Conservation (phyloP, 805 yeast species). For the Metschnikowia drakensbergensis region DNA sequence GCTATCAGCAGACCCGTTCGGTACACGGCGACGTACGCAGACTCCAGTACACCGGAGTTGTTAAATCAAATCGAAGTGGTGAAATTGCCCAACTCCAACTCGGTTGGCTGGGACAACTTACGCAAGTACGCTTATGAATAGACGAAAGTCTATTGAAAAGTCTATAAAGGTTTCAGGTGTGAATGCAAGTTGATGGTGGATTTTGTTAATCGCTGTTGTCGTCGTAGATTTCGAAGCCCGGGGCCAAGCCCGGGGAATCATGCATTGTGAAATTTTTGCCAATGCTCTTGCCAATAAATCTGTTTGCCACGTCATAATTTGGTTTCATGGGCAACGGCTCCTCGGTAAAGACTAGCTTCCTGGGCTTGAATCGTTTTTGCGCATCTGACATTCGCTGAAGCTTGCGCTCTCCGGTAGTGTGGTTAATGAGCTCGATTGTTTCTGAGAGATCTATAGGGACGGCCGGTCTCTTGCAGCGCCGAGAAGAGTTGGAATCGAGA, state of each 20-base stretch:
- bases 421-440: constrained; percentile 14
- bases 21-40: constrained; percentile 29
- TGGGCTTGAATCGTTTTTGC: constrained; percentile 14
- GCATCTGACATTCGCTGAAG: constrained; percentile 11
- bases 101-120: constrained; percentile 43
- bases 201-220: constrained; percentile 1
- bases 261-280: constrained; percentile 17
- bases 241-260: constrained; percentile 9
- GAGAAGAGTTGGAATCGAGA: constrained; percentile 1
- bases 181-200: not conserved
- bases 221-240: constrained; percentile 15
- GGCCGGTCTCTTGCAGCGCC: not conserved
- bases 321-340: constrained; percentile 8
- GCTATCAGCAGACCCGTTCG: constrained; percentile 35
- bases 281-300: constrained; percentile 15
- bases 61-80: constrained; percentile 37
- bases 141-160: not conserved
- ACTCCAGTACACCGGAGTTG: constrained; percentile 29
- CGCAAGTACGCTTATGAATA: constrained; percentile 24
- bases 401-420: constrained; percentile 15
- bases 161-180: not conserved
- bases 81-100: constrained; percentile 41
- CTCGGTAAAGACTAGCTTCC: constrained; percentile 17
- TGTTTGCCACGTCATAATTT: constrained; percentile 15
- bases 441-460: constrained; percentile 11